Conservation (phyloP, 805 yeast genomes). For the Ogataea nitratoaversa region DNA sequence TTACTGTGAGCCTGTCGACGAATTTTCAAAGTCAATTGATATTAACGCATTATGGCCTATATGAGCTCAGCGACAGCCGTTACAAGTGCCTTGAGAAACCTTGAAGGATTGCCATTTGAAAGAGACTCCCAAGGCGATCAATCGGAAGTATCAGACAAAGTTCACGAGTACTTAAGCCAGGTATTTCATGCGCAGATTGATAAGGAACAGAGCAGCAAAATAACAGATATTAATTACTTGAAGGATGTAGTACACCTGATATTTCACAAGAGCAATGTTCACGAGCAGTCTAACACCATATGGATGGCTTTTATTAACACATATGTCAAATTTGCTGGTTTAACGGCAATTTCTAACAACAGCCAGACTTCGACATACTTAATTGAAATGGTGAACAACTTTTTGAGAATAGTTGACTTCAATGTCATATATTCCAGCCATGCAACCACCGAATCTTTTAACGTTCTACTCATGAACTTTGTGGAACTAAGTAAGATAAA, state of each 20-base stretch:
- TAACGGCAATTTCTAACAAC: neutral
- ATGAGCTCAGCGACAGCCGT: neutral
- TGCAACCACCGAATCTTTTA: slow-evolving; percentile 4
- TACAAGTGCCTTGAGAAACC: neutral
- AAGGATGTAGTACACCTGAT: slow-evolving; percentile 8
- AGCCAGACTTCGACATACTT: slow-evolving; percentile 2
- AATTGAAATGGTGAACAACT: slow-evolving; percentile 7
- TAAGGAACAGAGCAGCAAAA: neutral
- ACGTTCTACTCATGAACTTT: slow-evolving; percentile 4
- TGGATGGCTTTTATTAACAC: slow-evolving; percentile 11
- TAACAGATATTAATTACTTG: slow-evolving; percentile 4
- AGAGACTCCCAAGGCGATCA: neutral
- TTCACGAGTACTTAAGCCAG: neutral
- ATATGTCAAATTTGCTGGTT: slow-evolving; percentile 4
- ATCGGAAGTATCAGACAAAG: neutral
- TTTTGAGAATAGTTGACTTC: slow-evolving; percentile 6
- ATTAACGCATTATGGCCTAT: neutral
- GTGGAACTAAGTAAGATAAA: slow-evolving; percentile 1
- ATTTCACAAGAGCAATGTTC: slow-evolving; percentile 1
- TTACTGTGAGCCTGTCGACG: neutral
- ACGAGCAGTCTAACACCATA: slow-evolving; percentile 6
- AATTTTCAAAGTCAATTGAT: neutral
- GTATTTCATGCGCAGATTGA: neutral
- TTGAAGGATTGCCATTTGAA: neutral
- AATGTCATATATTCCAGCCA: slow-evolving; percentile 4